phyloP scores from a whole-genome alignment of 345 rosid genomes.

The Lagerstroemia speciosa region DNA sequence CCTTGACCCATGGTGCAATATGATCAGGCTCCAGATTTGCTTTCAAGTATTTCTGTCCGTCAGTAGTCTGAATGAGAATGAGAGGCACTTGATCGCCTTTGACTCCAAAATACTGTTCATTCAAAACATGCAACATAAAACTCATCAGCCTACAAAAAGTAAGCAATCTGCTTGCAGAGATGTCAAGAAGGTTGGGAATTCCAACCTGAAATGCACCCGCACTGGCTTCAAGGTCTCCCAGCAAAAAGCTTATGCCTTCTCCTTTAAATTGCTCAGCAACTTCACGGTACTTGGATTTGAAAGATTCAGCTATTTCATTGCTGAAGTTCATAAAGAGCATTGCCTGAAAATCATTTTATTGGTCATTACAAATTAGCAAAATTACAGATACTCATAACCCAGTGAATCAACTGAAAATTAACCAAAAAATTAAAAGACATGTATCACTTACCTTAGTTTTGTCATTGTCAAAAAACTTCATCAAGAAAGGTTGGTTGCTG shows the following conservation, averaged over 20 bases:
- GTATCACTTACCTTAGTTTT: constrained; percentile 51
- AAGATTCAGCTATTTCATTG: constrained; percentile 43
- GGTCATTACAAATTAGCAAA: not conserved
- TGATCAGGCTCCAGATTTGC: constrained; percentile 53
- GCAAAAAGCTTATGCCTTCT: constrained; percentile 55
- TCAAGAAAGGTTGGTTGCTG: constrained; percentile 62
- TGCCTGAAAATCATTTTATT: constrained; percentile 26
- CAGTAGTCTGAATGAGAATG: constrained; percentile 52
- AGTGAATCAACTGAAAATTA: not conserved
- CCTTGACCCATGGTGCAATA: constrained; percentile 78
- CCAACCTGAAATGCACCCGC: constrained; percentile 81
- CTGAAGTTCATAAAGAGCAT: constrained; percentile 80
- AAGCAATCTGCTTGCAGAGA: constrained; percentile 4
- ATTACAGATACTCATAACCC: not conserved
- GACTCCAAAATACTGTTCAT: constrained; percentile 82
- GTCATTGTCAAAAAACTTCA: constrained; percentile 65
- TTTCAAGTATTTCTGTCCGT: constrained; percentile 73
- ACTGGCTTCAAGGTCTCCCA: constrained; percentile 85
- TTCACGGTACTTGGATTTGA: constrained; percentile 55
- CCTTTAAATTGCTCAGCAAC: constrained; percentile 70
- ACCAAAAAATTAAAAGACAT: not conserved
- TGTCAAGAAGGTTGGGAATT: not conserved
- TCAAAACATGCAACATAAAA: constrained; percentile 9
- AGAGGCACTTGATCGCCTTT: constrained; percentile 78
- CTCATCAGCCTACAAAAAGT: not conserved